Base-by-base conservation (phyloP, 768 basidiomycete genomes). In the Punctularia strigosozonata region DNA sequence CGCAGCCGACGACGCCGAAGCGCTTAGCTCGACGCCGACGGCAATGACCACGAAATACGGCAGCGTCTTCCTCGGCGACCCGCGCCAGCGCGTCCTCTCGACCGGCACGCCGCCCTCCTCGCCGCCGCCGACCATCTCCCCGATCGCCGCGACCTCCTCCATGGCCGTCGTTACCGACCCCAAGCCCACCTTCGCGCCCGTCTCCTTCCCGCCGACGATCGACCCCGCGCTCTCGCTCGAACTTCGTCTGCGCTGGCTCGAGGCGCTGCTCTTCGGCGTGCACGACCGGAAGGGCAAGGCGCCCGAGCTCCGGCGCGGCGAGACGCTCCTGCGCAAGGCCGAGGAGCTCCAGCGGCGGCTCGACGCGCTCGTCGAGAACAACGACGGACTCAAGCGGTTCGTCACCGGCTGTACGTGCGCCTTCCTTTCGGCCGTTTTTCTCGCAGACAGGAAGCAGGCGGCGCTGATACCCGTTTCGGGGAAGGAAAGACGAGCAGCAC, bases 51-150 rank as follows among this genome's bases (percentile, higher is more conserved):
- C n/a, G n/a, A n/a, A n/a, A n/a, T n/a, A n/a, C 19, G 83, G 85
- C 36, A 83, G 80, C 50, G 84, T 81, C 18, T 88, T 88, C 58
- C 67, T 88, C 39, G 86, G 85, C 41, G 86, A 88, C 61, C 73
- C 75, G 52, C 77, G 80, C 45, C 67, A 70, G 47, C 75, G 81
- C 30, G 58, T 78, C 30, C 56, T 81, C 10, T 73, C 58, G 1
- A 45, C 72, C 26, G 71, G 76, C 17, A 68, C 73, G n/a, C 64
- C 70, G 39, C 68, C 63, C 25, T 64, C 63, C 21, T 67, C 66
- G 25, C 66, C 62, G 36, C 65, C 61, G 3, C 61, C 62, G 19
- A 31, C 15, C 22, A 15, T 25, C 36, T 35, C 37, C 41, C 20
- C 39, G 39, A 14, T 41, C 21, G 40, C 22, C 37, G 49, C n/a